Evolutionary conservation across 352 stramenopile species (phyloP).

Genomic region (Pythium vanterpoolii): DNA sequence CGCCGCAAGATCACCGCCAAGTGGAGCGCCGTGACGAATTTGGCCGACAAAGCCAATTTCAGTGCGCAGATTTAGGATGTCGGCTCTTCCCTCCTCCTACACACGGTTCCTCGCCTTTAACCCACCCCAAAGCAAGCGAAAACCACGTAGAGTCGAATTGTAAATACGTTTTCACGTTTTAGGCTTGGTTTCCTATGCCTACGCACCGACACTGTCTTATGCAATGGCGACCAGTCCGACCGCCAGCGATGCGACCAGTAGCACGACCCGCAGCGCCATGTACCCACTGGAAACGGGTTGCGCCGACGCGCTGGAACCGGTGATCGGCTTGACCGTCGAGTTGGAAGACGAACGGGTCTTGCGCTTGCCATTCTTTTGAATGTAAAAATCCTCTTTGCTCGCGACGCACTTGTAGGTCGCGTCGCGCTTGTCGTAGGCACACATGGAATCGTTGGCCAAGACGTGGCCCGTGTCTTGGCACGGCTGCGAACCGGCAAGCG

Average conservation of each 20-base stretch:
- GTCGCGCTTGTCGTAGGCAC: slow-evolving; percentile 52
- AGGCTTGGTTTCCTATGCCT: too few relatives aligned
- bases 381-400: slow-evolving; percentile 59
- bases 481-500: slow-evolving; percentile 43
- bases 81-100: too few relatives aligned
- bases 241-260: slow-evolving; percentile 7
- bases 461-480: slow-evolving; percentile 59
- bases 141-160: neutral
- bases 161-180: slow-evolving; percentile 6
- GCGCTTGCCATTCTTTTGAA: slow-evolving; percentile 41
- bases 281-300: neutral
- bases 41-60: slow-evolving; percentile 64
- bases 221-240: slow-evolving; percentile 11
- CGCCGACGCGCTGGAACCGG: neutral
- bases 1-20: slow-evolving; percentile 97
- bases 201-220: neutral
- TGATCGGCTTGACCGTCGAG: neutral
- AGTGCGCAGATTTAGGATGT: slow-evolving; percentile 53
- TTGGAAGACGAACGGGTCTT: slow-evolving; percentile 28
- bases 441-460: slow-evolving; percentile 58
- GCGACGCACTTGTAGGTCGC: slow-evolving; percentile 73
- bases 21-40: slow-evolving; percentile 72
- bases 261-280: neutral
- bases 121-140: too few relatives aligned
- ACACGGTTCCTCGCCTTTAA: too few relatives aligned